Percentiles rank a stretch among this genome's conserved stretches.
These are phyloP conservation scores for Eimeria falciformis DNA, from an alignment of 169 alveolate species.

Conservation along the genomic window DNA sequence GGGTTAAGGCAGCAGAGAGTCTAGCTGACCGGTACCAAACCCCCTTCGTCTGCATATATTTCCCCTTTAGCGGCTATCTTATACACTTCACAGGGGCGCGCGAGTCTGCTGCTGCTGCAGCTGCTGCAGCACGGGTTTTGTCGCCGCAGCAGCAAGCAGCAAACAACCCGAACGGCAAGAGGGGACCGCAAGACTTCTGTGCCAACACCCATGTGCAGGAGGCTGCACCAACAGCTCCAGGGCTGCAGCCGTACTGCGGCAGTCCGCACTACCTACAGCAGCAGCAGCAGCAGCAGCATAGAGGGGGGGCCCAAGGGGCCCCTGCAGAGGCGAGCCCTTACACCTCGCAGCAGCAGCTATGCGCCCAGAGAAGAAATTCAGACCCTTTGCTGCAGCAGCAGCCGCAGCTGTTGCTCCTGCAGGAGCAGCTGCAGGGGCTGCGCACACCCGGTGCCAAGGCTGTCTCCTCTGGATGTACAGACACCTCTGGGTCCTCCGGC, in stretches of 20 bases:
- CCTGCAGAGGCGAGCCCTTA: slow-evolving; percentile 14
- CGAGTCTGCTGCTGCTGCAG: slow-evolving; percentile 49
- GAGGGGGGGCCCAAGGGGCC: not conserved
- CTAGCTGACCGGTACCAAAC: slow-evolving; percentile 51
- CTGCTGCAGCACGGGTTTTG: slow-evolving; percentile 41
- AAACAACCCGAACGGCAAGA: slow-evolving; percentile 23
- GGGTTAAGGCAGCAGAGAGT: slow-evolving; percentile 72
- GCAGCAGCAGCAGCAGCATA: slow-evolving; percentile 21
- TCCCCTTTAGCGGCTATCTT: slow-evolving; percentile 53
- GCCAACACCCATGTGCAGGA: not conserved
- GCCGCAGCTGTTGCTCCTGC: slow-evolving; percentile 54
- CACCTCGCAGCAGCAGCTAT: slow-evolving; percentile 1
- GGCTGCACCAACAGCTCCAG: slow-evolving; percentile 18
- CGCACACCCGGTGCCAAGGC: slow-evolving; percentile 10
- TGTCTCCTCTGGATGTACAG: not conserved
- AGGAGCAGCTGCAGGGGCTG: slow-evolving; percentile 66
- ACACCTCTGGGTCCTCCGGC: not conserved
- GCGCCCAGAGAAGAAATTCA: slow-evolving; percentile 25
- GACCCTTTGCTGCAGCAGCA: slow-evolving; percentile 16
- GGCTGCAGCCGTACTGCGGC: not conserved
- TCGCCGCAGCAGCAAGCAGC: slow-evolving; percentile 15
- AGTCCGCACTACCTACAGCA: slow-evolving; percentile 2
- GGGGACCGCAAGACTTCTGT: slow-evolving; percentile 24
- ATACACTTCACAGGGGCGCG: slow-evolving; percentile 45
- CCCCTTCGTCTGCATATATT: slow-evolving; percentile 66